These are phyloP conservation scores for Bonia amplexicaulis DNA, from an alignment of 176 grass and related monocot species.

Conservation along the genomic window DNA sequence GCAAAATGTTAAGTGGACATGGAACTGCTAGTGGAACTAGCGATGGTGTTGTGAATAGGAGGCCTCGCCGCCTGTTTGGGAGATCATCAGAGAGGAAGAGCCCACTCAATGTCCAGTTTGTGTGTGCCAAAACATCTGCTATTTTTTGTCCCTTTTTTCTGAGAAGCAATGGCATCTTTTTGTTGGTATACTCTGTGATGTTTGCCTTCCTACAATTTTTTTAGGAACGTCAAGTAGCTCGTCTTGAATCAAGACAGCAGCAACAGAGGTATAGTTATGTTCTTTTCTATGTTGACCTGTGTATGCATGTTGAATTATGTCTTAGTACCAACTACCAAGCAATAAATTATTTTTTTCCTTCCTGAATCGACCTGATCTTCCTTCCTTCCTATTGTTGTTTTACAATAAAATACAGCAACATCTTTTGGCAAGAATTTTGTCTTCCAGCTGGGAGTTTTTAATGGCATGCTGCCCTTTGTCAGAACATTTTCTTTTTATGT, in stretches of 20 bases:
- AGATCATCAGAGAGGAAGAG: slow-evolving; percentile 45
- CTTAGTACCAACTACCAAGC: background rate
- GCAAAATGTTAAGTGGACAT: slow-evolving; percentile 37
- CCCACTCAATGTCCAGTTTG: slow-evolving; percentile 41
- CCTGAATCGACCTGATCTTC: background rate
- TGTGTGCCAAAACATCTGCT: slow-evolving; percentile 20
- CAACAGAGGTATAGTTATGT: slow-evolving; percentile 27
- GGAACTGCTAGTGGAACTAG: background rate
- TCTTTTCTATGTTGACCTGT: background rate
- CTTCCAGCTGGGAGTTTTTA: background rate
- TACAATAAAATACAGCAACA: background rate
- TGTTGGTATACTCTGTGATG: background rate
- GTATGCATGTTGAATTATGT: background rate
- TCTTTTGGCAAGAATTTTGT: background rate
- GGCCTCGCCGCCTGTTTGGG: slow-evolving; percentile 27
- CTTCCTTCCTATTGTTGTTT: background rate
- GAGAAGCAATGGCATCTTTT: background rate
- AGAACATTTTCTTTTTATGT: background rate
- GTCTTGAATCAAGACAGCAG: slow-evolving; percentile 42
- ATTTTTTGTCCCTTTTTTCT: background rate
- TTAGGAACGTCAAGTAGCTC: slow-evolving; percentile 45
- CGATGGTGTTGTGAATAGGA: slow-evolving; percentile 31
- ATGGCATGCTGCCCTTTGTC: background rate
- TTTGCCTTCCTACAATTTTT: background rate
- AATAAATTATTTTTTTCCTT: background rate